phyloP scores from a whole-genome alignment of 805 yeast genomes.

The Babjeviella inositovora region DNA sequence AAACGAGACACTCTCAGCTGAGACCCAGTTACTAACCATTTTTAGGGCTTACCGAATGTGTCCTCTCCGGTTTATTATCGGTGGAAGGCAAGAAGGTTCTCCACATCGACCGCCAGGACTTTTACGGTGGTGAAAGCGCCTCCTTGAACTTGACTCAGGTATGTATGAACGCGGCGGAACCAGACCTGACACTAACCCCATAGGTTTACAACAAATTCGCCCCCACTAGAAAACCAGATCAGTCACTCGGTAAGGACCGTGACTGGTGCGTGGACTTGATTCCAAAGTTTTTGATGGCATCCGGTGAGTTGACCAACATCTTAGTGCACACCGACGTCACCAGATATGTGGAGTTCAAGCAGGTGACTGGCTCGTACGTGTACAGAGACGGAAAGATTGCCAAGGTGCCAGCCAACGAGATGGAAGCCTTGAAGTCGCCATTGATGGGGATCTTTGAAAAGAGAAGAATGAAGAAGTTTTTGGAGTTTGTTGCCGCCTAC shows the following conservation, averaged over 20 bases:
- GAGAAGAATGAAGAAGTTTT: constrained; percentile 82
- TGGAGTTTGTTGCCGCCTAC: constrained; percentile 76
- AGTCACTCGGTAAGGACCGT: constrained; percentile 73
- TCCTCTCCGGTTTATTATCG: constrained; percentile 81
- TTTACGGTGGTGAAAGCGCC: constrained; percentile 90
- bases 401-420: constrained; percentile 85
- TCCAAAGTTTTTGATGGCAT: constrained; percentile 94
- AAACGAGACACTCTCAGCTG: background rate
- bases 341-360: constrained; percentile 89
- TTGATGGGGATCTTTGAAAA: constrained; percentile 94
- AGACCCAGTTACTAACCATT: constrained; percentile 1
- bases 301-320: constrained; percentile 93
- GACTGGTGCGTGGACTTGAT: constrained; percentile 97
- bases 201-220: constrained; percentile 74
- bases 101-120: constrained; percentile 92
- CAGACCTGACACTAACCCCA: constrained; percentile 3
- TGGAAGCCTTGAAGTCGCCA: constrained; percentile 83
- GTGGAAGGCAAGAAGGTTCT: constrained; percentile 97
- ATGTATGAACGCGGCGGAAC: constrained; percentile 1
- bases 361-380: constrained; percentile 90
- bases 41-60: constrained; percentile 87
- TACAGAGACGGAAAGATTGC: constrained; percentile 82
- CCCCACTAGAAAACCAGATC: constrained; percentile 59
- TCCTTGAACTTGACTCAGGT: constrained; percentile 56
- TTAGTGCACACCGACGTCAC: constrained; percentile 93